These are phyloP conservation scores for Trypanosoma grayi DNA, from an alignment of 208 protist genomes.

Conservation along the genomic window DNA sequence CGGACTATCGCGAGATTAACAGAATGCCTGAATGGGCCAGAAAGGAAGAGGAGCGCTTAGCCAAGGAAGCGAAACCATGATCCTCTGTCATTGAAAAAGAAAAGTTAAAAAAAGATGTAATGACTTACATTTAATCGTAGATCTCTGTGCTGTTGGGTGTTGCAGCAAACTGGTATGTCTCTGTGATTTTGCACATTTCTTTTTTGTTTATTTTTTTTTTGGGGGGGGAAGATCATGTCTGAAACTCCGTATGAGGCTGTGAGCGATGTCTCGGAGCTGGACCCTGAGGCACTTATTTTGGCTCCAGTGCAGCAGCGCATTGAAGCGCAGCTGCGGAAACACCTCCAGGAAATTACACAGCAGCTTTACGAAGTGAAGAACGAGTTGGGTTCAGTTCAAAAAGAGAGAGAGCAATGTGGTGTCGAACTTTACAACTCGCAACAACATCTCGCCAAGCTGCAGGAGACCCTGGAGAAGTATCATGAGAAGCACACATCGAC, in stretches of 20 bases:
- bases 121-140: too few relatives aligned
- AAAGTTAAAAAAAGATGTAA: not conserved
- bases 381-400: conserved; percentile 69
- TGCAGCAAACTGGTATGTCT: too few relatives aligned
- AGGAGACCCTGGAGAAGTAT: conserved; percentile 89
- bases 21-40: conserved; percentile 86
- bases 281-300: conserved; percentile 81
- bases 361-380: conserved; percentile 84
- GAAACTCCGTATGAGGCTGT: conserved; percentile 59
- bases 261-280: conserved; percentile 88
- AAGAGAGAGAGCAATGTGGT: conserved; percentile 88
- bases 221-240: conserved; percentile 8
- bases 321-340: conserved; percentile 83
- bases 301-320: conserved; percentile 86
- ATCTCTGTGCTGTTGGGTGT: too few relatives aligned
- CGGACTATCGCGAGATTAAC: conserved; percentile 89
- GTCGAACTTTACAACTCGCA: conserved; percentile 96
- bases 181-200: conserved; percentile 4
- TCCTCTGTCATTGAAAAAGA: too few relatives aligned
- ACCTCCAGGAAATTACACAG: conserved; percentile 84
- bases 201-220: conserved; percentile 20
- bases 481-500: conserved; percentile 82
- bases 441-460: conserved; percentile 92
- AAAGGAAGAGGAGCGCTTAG: conserved; percentile 77
- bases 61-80: conserved; percentile 9